Conservation (phyloP, 257 asterid species). For the Jaltomata sinuosa region DNA sequence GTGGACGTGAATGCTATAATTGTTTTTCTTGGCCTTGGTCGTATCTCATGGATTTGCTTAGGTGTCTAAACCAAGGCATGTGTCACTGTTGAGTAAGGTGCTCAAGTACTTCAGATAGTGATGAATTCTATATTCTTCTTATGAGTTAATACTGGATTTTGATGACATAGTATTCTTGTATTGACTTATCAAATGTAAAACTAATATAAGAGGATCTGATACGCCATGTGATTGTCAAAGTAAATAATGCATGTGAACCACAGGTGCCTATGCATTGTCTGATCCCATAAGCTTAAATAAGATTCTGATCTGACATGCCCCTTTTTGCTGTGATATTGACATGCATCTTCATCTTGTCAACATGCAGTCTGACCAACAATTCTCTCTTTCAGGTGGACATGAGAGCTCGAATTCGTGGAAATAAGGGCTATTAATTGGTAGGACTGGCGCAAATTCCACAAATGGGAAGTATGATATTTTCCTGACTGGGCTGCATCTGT, state of each 20-base stretch:
- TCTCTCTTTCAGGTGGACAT: slow-evolving; percentile 61
- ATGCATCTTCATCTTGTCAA: not conserved
- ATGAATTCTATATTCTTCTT: not conserved
- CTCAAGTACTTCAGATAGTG: not conserved
- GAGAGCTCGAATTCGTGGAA: slow-evolving; percentile 96
- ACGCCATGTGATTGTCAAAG: not conserved
- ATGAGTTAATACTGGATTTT: not conserved
- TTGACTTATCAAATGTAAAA: not conserved
- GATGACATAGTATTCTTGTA: not conserved
- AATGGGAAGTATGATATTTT: not conserved
- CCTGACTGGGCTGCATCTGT: not conserved
- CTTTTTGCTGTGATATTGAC: not conserved
- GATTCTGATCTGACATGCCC: not conserved
- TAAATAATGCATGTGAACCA: not conserved
- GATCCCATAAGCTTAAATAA: not conserved
- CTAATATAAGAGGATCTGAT: not conserved
- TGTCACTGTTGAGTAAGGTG: not conserved
- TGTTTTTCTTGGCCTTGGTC: not conserved
- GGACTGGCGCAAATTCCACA: not conserved
- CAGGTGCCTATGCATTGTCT: not conserved
- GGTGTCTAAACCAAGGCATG: not conserved
- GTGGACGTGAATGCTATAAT: not conserved
- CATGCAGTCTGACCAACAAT: not conserved
- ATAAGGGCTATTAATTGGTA: slow-evolving; percentile 62
- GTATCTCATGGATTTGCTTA: not conserved